Evolutionary conservation across 305 asterid genomes (phyloP).

Genomic region (Fraxinus latifolia): DNA sequence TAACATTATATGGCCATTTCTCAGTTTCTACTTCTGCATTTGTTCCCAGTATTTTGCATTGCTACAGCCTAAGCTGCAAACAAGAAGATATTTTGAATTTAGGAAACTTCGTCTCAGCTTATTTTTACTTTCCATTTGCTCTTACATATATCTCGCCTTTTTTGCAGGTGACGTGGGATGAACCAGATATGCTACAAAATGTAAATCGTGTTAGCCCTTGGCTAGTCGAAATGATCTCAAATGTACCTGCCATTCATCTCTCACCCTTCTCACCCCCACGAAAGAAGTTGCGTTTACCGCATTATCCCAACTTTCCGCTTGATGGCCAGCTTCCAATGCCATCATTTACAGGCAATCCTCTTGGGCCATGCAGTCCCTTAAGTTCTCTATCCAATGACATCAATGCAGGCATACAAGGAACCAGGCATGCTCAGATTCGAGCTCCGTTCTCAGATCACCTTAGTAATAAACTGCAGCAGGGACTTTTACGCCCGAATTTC

Average conservation of each 20-base stretch:
- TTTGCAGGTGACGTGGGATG: slow-evolving; percentile 89
- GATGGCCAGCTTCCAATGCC: slow-evolving; percentile 73
- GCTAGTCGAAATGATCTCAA: slow-evolving; percentile 77
- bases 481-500: slow-evolving; percentile 50
- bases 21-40: not conserved
- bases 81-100: not conserved
- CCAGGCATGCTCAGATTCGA: slow-evolving; percentile 99
- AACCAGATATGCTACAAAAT: slow-evolving; percentile 73
- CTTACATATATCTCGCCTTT: slow-evolving; percentile 8
- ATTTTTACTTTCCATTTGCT: not conserved
- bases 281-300: slow-evolving; percentile 62
- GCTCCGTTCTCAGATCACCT: slow-evolving; percentile 57
- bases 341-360: slow-evolving; percentile 81
- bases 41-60: not conserved
- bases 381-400: slow-evolving; percentile 54
- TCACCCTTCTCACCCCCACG: slow-evolving; percentile 73
- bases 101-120: not conserved
- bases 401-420: slow-evolving; percentile 99
- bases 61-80: not conserved
- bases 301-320: slow-evolving; percentile 48
- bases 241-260: slow-evolving; percentile 61
- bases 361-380: slow-evolving; percentile 65
- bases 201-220: slow-evolving; percentile 94
- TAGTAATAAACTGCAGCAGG: slow-evolving; percentile 67
- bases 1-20: not conserved